These are phyloP conservation scores for Aspergillus calidoustus DNA, from an alignment of 2,329 filamentous ascomycete species.

Conservation along the genomic window DNA sequence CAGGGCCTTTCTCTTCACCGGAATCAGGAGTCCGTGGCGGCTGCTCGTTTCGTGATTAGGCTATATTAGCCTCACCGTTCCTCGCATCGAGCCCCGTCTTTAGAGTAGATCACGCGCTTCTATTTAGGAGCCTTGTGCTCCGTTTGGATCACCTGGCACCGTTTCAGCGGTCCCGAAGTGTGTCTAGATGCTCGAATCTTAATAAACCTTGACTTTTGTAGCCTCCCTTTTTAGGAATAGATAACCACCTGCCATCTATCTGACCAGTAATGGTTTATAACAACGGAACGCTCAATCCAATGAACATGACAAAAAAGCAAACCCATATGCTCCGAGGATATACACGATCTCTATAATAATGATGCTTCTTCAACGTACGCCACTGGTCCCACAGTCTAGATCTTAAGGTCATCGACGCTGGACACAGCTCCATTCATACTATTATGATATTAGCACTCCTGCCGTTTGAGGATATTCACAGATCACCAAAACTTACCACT, in stretches of 20 bases:
- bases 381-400: background rate
- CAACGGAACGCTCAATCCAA: slow-evolving; percentile 2
- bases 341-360: background rate
- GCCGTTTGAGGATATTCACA: background rate
- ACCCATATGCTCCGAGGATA: slow-evolving; percentile 2
- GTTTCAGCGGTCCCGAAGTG: background rate
- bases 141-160: background rate
- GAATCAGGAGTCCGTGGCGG: slow-evolving; percentile 8
- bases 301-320: background rate
- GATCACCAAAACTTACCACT: slow-evolving; percentile 67
- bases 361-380: background rate
- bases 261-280: background rate
- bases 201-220: background rate
- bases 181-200: background rate
- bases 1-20: slow-evolving; percentile 22
- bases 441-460: slow-evolving; percentile 25
- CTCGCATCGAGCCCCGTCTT: slow-evolving; percentile 7
- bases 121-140: slow-evolving; percentile 11
- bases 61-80: slow-evolving; percentile 12
- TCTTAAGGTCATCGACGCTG: slow-evolving; percentile 47
- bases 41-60: slow-evolving; percentile 3
- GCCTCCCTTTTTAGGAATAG: slow-evolving; percentile 1
- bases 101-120: background rate
- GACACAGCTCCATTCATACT: slow-evolving; percentile 65
- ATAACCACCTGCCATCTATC: slow-evolving; percentile 14